phyloP scores from a whole-genome alignment of 306 rosid genomes.

The Arachis stenosperma region DNA sequence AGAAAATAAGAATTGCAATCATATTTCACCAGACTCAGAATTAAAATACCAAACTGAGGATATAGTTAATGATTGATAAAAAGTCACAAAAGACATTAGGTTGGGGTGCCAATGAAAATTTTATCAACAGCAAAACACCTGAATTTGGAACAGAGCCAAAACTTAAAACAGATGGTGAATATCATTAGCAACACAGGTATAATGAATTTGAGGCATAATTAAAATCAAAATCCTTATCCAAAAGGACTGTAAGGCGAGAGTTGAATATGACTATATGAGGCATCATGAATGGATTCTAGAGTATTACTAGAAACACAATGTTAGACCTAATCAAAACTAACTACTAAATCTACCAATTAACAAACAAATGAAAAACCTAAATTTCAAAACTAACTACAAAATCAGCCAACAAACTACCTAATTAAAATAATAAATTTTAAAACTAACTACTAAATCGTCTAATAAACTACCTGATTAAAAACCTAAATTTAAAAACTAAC shows the following conservation, averaged over 20 bases:
- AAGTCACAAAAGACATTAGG: slow-evolving; percentile 16
- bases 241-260: not conserved
- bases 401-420: no score
- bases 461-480: no score
- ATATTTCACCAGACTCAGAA: slow-evolving; percentile 38
- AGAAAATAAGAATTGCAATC: slow-evolving; percentile 75
- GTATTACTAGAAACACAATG: slow-evolving; percentile 85
- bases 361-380: no score
- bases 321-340: slow-evolving; percentile 93
- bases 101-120: slow-evolving; percentile 15
- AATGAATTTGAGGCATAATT: not conserved
- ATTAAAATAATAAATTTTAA: not conserved
- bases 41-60: slow-evolving; percentile 11
- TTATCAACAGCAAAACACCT: slow-evolving; percentile 24
- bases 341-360: no score
- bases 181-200: no score
- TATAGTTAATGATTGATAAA: slow-evolving; percentile 24
- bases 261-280: slow-evolving; percentile 10
- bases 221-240: no score
- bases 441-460: no score
- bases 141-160: slow-evolving; percentile 11
- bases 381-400: not conserved
- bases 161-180: slow-evolving; percentile 15
- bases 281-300: slow-evolving; percentile 34
- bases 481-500: no score